Evolutionary conservation across 2,329 filamentous ascomycete species (phyloP), one percentile per base, ranked within the genome.

Genomic region (Epichloe gansuensis): DNA sequence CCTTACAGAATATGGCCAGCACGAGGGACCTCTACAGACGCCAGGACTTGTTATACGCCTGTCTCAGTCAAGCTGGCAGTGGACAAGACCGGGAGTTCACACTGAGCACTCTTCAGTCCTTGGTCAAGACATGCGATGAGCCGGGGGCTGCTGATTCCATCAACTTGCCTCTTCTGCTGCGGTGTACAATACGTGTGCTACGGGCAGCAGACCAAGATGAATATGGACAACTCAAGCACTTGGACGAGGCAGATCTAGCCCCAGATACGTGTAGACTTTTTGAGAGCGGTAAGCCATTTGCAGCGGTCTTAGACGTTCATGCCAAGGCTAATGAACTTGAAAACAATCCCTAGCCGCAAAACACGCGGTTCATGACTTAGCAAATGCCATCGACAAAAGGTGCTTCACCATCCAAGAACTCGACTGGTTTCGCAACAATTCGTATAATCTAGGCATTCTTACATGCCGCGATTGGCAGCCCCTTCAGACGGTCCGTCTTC

Each of bases 371-470:
- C 57, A 66, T 53, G 66, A 63, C 17, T 68, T 61, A 3, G 70
- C 61, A 49, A 70, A 70, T 56, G 63, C 59, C 41, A 59, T 69
- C 17, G 71, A 70, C 8, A 65, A 67, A 35, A 77, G 67, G 55
- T 53, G 74, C 1, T 89, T 89, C 61, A 78, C 75, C 0, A 53
- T 74, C 0, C 64, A 73, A 3, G 89, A 95, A 59, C 71, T 94
- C 3, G 77, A 90, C 58, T 95, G 89, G 89, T 90, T 95, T 63
- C 84, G 83, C 39, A 83, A 83, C 56, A 91, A 87, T 56, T 77
- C 85, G 1, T 95, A 94, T 70, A 94, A 93, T 57, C 65, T 89
- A 6, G 83, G 82, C 0, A 66, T 91, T 4, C 80, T 81, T 54
- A 73, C 83, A 57, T 72, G 74, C 2, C 70, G 76, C 3, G 56